These are phyloP conservation scores for Trypethelium eluteriae DNA, from an alignment of 495 filamentous ascomycete genomes.

Conservation along the genomic window DNA sequence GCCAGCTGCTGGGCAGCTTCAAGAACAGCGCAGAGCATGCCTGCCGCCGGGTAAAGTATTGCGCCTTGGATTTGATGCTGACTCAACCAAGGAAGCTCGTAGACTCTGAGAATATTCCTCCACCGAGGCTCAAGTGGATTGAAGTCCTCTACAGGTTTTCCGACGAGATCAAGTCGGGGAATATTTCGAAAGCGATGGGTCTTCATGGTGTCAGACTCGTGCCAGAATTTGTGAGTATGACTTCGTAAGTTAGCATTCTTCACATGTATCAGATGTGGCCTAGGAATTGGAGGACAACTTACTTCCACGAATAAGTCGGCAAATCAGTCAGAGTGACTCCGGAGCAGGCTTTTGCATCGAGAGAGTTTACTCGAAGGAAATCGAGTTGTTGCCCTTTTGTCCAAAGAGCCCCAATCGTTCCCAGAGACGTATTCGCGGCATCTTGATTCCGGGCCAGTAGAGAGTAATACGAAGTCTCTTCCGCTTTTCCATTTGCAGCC, in stretches of 20 bases:
- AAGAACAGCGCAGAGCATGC: conserved; percentile 38
- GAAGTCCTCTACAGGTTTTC: conserved; percentile 41
- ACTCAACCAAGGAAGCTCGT: conserved; percentile 40
- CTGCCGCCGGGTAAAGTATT: conserved; percentile 39
- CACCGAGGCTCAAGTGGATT: conserved; percentile 44
- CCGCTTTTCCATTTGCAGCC: conserved; percentile 1
- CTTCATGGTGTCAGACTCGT: conserved; percentile 37
- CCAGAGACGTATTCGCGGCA: conserved; percentile 6
- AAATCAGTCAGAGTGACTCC: conserved; percentile 3
- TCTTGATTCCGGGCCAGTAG: conserved; percentile 2
- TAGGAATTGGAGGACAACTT: not conserved
- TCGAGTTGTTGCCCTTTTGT: conserved; percentile 8
- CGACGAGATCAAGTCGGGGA: conserved; percentile 49
- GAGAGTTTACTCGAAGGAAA: conserved; percentile 9
- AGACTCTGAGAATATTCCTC: conserved; percentile 38
- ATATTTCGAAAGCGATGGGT: conserved; percentile 41
- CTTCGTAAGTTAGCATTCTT: conserved; percentile 2
- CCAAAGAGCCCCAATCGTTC: conserved; percentile 9
- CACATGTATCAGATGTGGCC: not conserved
- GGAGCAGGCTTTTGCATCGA: not conserved
- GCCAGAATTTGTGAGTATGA: conserved; percentile 14
- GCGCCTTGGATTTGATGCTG: conserved; percentile 38
- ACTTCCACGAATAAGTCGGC: conserved; percentile 9
- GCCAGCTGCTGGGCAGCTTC: conserved; percentile 28
- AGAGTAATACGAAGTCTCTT: conserved; percentile 6